These are phyloP conservation scores for Xylaria polymorpha DNA, from an alignment of 2,329 filamentous ascomycete genomes.

Conservation along the genomic window DNA sequence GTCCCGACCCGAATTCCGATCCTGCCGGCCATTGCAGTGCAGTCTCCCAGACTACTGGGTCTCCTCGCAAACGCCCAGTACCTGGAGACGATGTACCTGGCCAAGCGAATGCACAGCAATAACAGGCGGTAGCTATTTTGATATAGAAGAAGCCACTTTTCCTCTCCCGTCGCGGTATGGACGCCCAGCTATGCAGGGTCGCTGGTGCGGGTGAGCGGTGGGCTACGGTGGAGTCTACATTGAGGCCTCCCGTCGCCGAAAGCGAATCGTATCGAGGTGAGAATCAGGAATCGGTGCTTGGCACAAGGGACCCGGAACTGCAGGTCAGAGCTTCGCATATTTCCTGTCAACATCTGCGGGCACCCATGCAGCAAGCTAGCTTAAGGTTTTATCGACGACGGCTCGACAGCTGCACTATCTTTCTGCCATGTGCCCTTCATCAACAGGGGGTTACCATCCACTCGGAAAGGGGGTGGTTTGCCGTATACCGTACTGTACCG, in stretches of 20 bases:
- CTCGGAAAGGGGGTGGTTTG: constrained; percentile 18
- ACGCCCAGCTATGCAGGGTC: constrained; percentile 27
- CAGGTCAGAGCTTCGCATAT: constrained; percentile 33
- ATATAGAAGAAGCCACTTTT: constrained; percentile 21
- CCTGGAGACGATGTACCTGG: constrained; percentile 5
- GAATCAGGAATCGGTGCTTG: constrained; percentile 29
- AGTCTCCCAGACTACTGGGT: constrained; percentile 33
- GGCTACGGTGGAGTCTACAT: constrained; percentile 30
- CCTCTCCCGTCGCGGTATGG: constrained; percentile 22
- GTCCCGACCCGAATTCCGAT: constrained; percentile 14
- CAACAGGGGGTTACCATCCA: constrained; percentile 11
- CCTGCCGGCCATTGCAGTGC: constrained; percentile 12
- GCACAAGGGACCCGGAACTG: constrained; percentile 29
- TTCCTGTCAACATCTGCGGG: constrained; percentile 20
- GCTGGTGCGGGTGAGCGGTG: constrained; percentile 26
- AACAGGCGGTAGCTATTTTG: constrained; percentile 8
- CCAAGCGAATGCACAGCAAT: constrained; percentile 18
- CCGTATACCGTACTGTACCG: background rate
- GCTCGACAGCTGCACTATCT: constrained; percentile 20
- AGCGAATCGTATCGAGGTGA: constrained; percentile 26
- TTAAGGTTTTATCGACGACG: constrained; percentile 12
- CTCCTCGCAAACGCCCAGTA: constrained; percentile 4
- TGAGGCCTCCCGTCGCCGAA: constrained; percentile 36
- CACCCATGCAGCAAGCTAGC: constrained; percentile 15
- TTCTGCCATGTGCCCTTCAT: constrained; percentile 29